These are phyloP conservation scores for Aspergillus incahuasiensis DNA, from an alignment of 495 filamentous ascomycete genomes.

Conservation along the genomic window DNA sequence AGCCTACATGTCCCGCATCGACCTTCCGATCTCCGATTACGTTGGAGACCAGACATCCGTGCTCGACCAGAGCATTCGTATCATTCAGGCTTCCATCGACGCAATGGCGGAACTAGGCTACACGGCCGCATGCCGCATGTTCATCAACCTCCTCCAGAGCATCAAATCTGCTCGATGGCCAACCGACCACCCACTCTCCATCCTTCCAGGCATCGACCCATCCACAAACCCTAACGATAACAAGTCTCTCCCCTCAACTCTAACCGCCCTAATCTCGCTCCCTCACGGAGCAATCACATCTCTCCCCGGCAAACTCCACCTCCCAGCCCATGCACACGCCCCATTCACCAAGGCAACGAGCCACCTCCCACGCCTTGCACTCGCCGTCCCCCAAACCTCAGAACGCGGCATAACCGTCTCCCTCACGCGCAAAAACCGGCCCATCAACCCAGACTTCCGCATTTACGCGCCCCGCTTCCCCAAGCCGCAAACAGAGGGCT, in stretches of 20 bases:
- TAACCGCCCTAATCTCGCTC: constrained; percentile 23
- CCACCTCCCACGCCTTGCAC: constrained; percentile 49
- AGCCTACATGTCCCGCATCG: constrained; percentile 87
- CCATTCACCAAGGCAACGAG: constrained; percentile 52
- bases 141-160: constrained; percentile 83
- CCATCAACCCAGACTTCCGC: constrained; percentile 56
- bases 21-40: constrained; percentile 93
- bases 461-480: constrained; percentile 87
- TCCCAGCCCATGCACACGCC: constrained; percentile 13
- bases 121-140: constrained; percentile 63
- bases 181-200: constrained; percentile 68
- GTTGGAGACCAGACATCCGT: constrained; percentile 89
- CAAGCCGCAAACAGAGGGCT: constrained; percentile 92
- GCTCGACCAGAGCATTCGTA: constrained; percentile 92
- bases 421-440: constrained; percentile 62
- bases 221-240: background rate
- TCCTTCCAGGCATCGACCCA: constrained; percentile 68
- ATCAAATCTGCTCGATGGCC: constrained; percentile 94
- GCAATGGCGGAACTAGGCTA: constrained; percentile 89
- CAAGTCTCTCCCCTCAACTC: constrained; percentile 16
- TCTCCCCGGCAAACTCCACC: constrained; percentile 26
- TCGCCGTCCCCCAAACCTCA: constrained; percentile 56
- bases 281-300: constrained; percentile 18
- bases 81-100: constrained; percentile 87
- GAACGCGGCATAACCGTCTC: constrained; percentile 57